Percentiles rank a stretch among this genome's conserved stretches.
Evolutionary conservation across 1,284 basidiomycete species (phyloP).

Genomic region (Sporisorium iseilematis-ciliati): DNA sequence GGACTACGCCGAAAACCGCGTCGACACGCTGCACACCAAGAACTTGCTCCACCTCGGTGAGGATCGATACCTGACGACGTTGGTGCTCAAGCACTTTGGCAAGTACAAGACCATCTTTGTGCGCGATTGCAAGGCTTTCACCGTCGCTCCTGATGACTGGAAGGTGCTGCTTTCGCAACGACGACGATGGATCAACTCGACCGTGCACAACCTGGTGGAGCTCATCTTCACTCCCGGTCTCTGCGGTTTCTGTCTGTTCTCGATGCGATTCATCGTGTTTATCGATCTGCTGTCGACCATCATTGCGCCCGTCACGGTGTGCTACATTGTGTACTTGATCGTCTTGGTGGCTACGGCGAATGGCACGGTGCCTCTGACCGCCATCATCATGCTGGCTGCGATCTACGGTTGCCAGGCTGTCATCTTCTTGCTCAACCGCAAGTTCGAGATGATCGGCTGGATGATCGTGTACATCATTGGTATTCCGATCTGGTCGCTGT

Average conservation of each 20-base stretch:
- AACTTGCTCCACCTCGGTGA: conserved; percentile 96
- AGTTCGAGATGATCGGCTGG: conserved; percentile 69
- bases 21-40: conserved; percentile 90
- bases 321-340: conserved; percentile 75
- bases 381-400: conserved; percentile 89
- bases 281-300: conserved; percentile 84
- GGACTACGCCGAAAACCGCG: conserved; percentile 94
- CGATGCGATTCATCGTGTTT: conserved; percentile 98
- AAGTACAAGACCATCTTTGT: conserved; percentile 88
- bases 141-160: conserved; percentile 78
- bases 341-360: conserved; percentile 58
- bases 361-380: conserved; percentile 72
- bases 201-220: conserved; percentile 95
- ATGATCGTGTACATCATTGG: conserved; percentile 74
- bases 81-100: conserved; percentile 80
- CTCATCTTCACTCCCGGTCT: conserved; percentile 91
- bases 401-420: conserved; percentile 80
- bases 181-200: conserved; percentile 99
- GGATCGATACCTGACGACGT: conserved; percentile 96
- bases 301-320: conserved; percentile 90
- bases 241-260: conserved; percentile 91
- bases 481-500: conserved; percentile 90
- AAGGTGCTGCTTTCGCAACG: conserved; percentile 94
- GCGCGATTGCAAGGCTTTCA: conserved; percentile 84
- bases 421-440: conserved; percentile 69